phyloP scores from a whole-genome alignment of 176 grass and related monocot species.

The Paspalum notatum region DNA sequence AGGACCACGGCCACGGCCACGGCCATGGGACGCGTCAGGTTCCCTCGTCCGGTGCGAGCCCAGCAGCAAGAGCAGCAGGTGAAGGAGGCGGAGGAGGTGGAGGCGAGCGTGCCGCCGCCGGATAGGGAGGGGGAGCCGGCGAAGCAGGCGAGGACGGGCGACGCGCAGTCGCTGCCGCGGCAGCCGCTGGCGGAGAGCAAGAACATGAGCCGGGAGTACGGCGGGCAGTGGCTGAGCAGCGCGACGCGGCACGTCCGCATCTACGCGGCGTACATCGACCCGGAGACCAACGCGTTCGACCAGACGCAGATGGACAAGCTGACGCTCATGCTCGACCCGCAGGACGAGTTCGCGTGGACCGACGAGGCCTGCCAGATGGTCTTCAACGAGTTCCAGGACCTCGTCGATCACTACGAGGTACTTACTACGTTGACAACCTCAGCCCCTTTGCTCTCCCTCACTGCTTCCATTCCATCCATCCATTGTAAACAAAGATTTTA shows the following conservation, averaged over 20 bases:
- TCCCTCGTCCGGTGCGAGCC: slow-evolving; percentile 34
- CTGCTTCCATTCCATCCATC: neutral
- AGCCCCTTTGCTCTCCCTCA: neutral
- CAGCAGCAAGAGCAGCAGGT: slow-evolving; percentile 65
- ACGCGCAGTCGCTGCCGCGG: slow-evolving; percentile 53
- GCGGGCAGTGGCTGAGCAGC: slow-evolving; percentile 94
- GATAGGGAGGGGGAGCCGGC: neutral
- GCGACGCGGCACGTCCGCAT: slow-evolving; percentile 89
- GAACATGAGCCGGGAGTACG: slow-evolving; percentile 92
- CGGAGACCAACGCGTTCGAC: slow-evolving; percentile 88
- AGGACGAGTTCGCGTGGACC: slow-evolving; percentile 88
- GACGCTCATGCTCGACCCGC: slow-evolving; percentile 84
- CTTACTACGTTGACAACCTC: neutral
- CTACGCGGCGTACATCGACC: slow-evolving; percentile 97
- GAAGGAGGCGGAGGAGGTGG: slow-evolving; percentile 36
- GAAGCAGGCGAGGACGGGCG: neutral
- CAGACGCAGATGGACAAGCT: slow-evolving; percentile 99
- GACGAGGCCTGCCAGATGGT: slow-evolving; percentile 79
- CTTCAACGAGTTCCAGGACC: slow-evolving; percentile 89
- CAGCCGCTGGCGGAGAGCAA: slow-evolving; percentile 86
- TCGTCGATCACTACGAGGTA: slow-evolving; percentile 92
- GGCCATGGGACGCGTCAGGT: neutral
- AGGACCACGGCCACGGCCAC: neutral
- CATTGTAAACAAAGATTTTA: too few species aligned
- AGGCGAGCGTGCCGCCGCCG: slow-evolving; percentile 13